These are phyloP conservation scores for Auricularia auricula-judae DNA, from an alignment of 768 basidiomycete species.

Conservation along the genomic window DNA sequence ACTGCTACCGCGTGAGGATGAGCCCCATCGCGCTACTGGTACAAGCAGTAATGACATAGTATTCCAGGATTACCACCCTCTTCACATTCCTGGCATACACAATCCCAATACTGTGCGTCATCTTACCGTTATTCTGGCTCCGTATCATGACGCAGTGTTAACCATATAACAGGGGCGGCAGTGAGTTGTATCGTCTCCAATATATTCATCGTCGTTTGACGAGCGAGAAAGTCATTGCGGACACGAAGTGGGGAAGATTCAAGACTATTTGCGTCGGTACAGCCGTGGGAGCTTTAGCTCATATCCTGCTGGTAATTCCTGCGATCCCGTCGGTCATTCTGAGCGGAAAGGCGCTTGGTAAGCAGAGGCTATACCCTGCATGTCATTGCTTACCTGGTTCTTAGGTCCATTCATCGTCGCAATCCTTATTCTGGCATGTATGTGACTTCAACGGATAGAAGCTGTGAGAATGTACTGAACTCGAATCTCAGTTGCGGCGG, in stretches of 20 bases:
- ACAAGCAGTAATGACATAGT: neutral
- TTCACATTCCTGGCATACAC: constrained; percentile 13
- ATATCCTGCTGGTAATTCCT: constrained; percentile 19
- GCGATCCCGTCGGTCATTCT: constrained; percentile 19
- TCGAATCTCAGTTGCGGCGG: constrained; percentile 14
- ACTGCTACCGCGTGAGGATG: constrained; percentile 13
- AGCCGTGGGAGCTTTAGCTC: constrained; percentile 16
- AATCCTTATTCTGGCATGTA: constrained; percentile 16
- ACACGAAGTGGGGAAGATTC: constrained; percentile 22
- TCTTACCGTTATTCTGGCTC: neutral
- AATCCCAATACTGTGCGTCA: constrained; percentile 11
- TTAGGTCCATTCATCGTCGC: constrained; percentile 15
- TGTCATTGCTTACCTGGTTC: neutral
- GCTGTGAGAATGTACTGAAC: too few species aligned
- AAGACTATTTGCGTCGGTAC: constrained; percentile 15
- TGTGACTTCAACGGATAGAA: neutral
- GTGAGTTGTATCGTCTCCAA: too few species aligned
- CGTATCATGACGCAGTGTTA: too few species aligned
- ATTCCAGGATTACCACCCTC: neutral
- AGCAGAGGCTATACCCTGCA: neutral
- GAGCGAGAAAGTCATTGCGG: constrained; percentile 13
- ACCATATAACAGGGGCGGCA: too few species aligned
- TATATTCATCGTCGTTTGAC: too few species aligned
- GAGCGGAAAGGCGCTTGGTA: constrained; percentile 12
- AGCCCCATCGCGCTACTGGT: neutral